phyloP scores from a whole-genome alignment of 1,284 basidiomycete species.

The Hemileia vastatrix region DNA sequence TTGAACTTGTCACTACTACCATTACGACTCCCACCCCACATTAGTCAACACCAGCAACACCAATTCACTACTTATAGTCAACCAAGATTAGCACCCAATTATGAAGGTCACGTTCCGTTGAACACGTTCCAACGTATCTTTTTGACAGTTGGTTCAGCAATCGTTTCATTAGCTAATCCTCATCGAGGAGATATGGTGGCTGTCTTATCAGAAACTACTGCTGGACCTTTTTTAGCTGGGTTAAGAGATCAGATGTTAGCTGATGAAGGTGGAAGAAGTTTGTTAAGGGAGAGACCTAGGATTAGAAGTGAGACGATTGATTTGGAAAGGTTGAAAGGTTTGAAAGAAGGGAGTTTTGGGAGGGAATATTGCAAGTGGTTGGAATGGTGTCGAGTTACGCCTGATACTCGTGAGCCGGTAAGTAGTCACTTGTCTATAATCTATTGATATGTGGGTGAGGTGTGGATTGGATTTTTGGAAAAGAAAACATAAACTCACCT shows the following conservation, averaged over 20 bases:
- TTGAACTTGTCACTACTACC: no score
- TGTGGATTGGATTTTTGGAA: constrained; percentile 46
- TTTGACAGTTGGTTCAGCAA: constrained; percentile 72
- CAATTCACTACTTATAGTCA: no score
- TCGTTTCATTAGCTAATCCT: constrained; percentile 73
- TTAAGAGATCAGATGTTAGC: constrained; percentile 67
- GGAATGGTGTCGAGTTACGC: constrained; percentile 77
- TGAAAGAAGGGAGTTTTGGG: constrained; percentile 75
- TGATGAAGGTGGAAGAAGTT: constrained; percentile 59
- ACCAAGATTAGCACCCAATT: constrained; percentile 30
- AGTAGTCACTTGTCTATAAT: constrained; percentile 38
- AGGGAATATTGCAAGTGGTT: constrained; percentile 84
- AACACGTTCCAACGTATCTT: constrained; percentile 71
- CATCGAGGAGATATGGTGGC: constrained; percentile 86
- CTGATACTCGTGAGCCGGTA: constrained; percentile 85
- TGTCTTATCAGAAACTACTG: constrained; percentile 79
- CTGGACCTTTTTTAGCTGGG: constrained; percentile 66
- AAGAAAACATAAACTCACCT: constrained; percentile 37
- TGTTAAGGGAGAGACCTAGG: constrained; percentile 71
- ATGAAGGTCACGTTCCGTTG: constrained; percentile 69
- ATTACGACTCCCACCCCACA: no score
- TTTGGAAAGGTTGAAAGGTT: constrained; percentile 55
- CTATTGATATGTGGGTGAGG: constrained; percentile 46
- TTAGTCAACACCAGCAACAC: no score
- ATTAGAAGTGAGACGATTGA: constrained; percentile 70